Conservation (phyloP, 2,329 filamentous ascomycete species). For the Knufia petricola region DNA sequence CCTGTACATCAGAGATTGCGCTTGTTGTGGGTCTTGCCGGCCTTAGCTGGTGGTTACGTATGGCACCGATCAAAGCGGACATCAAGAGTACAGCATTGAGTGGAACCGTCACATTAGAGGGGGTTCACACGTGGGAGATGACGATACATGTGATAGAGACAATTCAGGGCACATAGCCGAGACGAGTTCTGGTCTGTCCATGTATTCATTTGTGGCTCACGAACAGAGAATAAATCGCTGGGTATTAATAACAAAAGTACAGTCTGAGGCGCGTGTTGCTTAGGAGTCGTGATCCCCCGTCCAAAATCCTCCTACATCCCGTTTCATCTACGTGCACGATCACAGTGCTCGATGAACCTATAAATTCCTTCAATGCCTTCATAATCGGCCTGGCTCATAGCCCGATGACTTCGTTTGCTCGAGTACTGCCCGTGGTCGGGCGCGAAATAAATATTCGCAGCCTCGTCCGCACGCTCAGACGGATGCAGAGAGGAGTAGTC, state of each 20-base stretch:
- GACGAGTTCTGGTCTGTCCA: no score
- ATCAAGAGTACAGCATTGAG: no score
- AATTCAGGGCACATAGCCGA: no score
- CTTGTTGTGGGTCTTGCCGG: no score
- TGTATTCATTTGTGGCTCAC: no score
- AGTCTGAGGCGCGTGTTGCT: slow-evolving; percentile 9
- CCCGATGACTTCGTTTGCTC: slow-evolving; percentile 17
- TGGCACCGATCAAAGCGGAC: no score
- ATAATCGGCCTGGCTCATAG: slow-evolving; percentile 43
- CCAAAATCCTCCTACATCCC: neutral
- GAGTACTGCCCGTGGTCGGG: slow-evolving; percentile 14
- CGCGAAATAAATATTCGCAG: slow-evolving; percentile 23
- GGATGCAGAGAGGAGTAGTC: slow-evolving; percentile 50
- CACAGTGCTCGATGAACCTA: slow-evolving; percentile 55
- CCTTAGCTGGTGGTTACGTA: no score
- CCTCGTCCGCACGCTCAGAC: slow-evolving; percentile 28
- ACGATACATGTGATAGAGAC: no score
- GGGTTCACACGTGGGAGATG: no score
- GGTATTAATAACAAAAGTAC: slow-evolving; percentile 4
- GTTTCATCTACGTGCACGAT: slow-evolving; percentile 36
- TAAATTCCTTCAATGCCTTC: slow-evolving; percentile 58
- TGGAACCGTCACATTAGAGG: no score
- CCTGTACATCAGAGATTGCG: no score
- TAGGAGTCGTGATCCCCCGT: neutral
- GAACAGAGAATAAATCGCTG: neutral